phyloP scores from a whole-genome alignment of 257 asterid species.

The Nicotiana tomentosiformis region DNA sequence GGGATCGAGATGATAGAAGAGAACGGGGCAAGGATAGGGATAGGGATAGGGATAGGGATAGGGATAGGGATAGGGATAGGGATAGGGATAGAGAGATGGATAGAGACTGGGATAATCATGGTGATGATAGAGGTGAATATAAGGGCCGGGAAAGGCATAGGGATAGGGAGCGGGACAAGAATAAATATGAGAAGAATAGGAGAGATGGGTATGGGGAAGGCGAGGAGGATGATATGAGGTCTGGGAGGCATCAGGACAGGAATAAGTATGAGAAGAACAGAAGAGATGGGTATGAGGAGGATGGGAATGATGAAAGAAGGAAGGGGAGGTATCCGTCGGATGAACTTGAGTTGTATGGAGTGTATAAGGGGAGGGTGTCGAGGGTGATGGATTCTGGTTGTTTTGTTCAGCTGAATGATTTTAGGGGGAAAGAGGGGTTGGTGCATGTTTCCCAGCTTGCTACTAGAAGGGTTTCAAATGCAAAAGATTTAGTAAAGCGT shows the following conservation, averaged over 20 bases:
- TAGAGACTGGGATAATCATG: constrained; percentile 23
- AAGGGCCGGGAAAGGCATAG: background rate
- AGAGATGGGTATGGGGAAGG: constrained; percentile 25
- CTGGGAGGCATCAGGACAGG: constrained; percentile 6
- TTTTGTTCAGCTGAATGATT: constrained; percentile 74
- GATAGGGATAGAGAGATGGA: constrained; percentile 28
- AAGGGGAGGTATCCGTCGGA: background rate
- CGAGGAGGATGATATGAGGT: no score
- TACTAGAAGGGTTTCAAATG: constrained; percentile 71
- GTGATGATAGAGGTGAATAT: background rate
- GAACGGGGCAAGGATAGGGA: constrained; percentile 11
- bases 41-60: constrained; percentile 7
- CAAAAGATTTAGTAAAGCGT: constrained; percentile 87
- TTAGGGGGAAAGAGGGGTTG: constrained; percentile 80
- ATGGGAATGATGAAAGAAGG: no score
- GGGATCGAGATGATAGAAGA: constrained; percentile 19
- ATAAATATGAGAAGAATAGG: background rate
- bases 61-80: constrained; percentile 11
- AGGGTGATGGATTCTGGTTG: constrained; percentile 92
- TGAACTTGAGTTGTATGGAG: constrained; percentile 60
- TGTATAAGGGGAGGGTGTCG: constrained; percentile 83
- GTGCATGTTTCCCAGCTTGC: constrained; percentile 91
- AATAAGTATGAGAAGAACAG: constrained; percentile 1
- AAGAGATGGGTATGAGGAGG: constrained; percentile 25
- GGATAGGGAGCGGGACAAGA: constrained; percentile 21